Evolutionary conservation across 352 stramenopile genomes (phyloP).

Genomic region (Pythium chondricola): DNA sequence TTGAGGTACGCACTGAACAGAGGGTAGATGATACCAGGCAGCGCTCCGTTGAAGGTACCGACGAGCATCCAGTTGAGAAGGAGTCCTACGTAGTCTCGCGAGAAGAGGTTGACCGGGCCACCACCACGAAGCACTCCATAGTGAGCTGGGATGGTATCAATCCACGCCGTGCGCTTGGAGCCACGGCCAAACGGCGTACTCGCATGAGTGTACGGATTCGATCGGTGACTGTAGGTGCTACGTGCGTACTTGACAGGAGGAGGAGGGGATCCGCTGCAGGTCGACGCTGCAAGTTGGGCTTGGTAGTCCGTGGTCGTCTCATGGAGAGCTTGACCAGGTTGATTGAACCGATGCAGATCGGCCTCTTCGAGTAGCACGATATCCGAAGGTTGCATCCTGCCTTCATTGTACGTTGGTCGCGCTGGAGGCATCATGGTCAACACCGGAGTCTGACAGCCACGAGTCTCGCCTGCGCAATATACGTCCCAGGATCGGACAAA

Average conservation of each 20-base stretch:
- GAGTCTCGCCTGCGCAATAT: too few species aligned
- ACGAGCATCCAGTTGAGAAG: slow-evolving; percentile 21
- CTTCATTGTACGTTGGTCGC: too few species aligned
- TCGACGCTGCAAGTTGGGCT: background rate
- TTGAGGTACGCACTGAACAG: slow-evolving; percentile 20
- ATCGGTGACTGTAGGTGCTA: background rate
- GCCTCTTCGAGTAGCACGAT: slow-evolving; percentile 14
- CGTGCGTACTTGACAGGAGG: background rate
- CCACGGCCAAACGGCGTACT: background rate
- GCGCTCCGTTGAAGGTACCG: slow-evolving; percentile 21
- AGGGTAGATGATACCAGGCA: slow-evolving; percentile 13
- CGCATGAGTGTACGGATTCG: background rate
- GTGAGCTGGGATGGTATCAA: slow-evolving; percentile 5
- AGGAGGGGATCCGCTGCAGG: background rate
- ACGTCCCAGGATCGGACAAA: too few species aligned
- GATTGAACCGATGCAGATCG: slow-evolving; percentile 13
- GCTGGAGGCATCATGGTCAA: too few species aligned
- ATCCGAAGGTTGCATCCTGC: too few species aligned
- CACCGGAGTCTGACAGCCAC: too few species aligned
- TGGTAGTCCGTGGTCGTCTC: background rate
- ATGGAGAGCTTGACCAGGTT: background rate
- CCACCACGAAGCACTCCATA: slow-evolving; percentile 9
- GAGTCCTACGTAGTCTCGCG: slow-evolving; percentile 10
- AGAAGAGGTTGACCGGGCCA: slow-evolving; percentile 1
- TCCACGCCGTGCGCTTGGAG: slow-evolving; percentile 1